Base-by-base conservation (phyloP, 176 grass and related monocot genomes). In the Ensete glaucum region DNA sequence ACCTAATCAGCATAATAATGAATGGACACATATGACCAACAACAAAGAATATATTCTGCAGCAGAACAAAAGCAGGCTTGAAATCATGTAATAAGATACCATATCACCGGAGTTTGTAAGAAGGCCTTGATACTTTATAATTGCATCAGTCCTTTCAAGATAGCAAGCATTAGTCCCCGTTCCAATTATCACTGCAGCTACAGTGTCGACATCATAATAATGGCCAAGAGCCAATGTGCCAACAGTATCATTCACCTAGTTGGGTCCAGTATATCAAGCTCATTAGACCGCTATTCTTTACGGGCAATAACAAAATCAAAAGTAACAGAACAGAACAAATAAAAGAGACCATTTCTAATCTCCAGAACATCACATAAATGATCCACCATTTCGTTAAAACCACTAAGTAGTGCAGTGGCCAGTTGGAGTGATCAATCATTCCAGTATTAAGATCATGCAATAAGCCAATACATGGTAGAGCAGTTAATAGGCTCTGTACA, bases 121-220 rank as follows among this genome's bases (percentile, higher is more conserved):
- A 82, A 97, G 90, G 71, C 94, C 94, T 80, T 98, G 94, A 27
- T 75, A 91, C 79, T 98, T 98, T 73, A 98, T 93, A 81, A 98
- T 93, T 84, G 90, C 88, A 85, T 98, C 94, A 80, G 84, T 87
- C 16, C 90, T 88, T 78, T 98, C 94, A 48, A 98, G 73, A 83
- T 98, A 98, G 82, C 94, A 98, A 60, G 90, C 94, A 62, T 98
- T 98, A 54, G 88, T 98, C 72, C 94, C 94, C 59, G 94, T 81
- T 26, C 94, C 94, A 0, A 98, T 87, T 69, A 98, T 89, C 53
- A 98, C 90, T 79, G 94, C 94, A 82, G 90, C 94, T 50, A 98
- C 86, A 53, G 90, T 89, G 67, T 98, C 94, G 69, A 91, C 72
- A 52, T 98, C 88, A 64, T 88, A 70, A 71, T 91, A 91, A 82